These are phyloP conservation scores for Penicillium sp. DNA, from an alignment of 2,329 filamentous ascomycete species.

Conservation along the genomic window DNA sequence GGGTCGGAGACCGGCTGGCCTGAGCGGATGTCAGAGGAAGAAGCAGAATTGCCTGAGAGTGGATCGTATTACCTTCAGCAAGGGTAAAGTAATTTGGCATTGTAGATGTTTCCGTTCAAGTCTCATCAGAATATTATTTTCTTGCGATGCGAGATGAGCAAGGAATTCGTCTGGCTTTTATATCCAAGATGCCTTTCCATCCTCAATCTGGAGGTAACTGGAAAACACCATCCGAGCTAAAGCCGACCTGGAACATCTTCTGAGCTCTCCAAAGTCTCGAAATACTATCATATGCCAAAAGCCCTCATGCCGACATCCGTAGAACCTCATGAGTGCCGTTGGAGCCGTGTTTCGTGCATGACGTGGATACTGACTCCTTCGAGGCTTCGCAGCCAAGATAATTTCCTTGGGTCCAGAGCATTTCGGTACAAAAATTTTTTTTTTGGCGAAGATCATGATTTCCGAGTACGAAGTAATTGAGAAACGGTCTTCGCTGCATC, in stretches of 20 bases:
- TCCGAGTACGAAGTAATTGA: not conserved
- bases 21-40: slow-evolving; percentile 8
- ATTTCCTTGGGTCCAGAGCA: too few relatives aligned
- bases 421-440: too few relatives aligned
- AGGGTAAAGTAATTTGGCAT: slow-evolving; percentile 23
- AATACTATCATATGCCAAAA: not conserved
- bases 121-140: not conserved
- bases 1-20: slow-evolving; percentile 31
- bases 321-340: not conserved
- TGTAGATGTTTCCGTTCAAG: not conserved
- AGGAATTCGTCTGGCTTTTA: not conserved
- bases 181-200: not conserved
- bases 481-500: not conserved
- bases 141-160: not conserved
- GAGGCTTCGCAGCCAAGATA: not conserved
- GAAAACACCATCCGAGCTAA: not conserved
- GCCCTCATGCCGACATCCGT: not conserved
- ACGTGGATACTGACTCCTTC: not conserved
- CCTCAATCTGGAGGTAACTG: not conserved
- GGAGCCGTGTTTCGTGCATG: not conserved
- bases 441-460: not conserved
- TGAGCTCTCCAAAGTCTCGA: not conserved
- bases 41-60: not conserved
- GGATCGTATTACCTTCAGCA: slow-evolving; percentile 27
- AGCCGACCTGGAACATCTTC: not conserved